Evolutionary conservation across 2,329 filamentous ascomycete species (phyloP), one percentile per base, ranked within the genome.

Genomic region (Colletotrichum echinochloae): DNA sequence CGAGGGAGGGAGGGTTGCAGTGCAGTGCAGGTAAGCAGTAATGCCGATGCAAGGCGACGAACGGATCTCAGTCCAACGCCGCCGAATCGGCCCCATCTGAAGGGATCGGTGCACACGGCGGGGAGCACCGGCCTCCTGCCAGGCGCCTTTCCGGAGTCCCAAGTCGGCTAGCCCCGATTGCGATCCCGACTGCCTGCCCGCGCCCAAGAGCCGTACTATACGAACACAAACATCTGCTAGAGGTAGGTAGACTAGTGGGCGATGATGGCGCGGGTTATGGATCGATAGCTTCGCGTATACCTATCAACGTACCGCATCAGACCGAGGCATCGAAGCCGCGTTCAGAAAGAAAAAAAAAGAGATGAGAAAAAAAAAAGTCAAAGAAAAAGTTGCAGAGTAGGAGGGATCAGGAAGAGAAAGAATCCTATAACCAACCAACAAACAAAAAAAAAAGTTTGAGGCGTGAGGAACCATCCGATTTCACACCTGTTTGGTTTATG

Each of bases 241-340:
- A n/a, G n/a, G n/a, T n/a, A n/a, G 12, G 5, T 26, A n/a, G n/a
- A n/a, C n/a, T n/a, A n/a, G n/a, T 14, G 2, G 46, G 12, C 11
- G 46, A 14, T 20, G 20, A 37, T 12, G 1, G 14, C 3, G 35
- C 11, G 35, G 35, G 35, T 12, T 37, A 12, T 2, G 14, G 11
- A 37, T 37, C 35, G 4, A 37, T 12, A 37, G 2, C 14, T 33
- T 63, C 39, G n/a, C 49, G 20, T 46, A 18, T 8, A 23, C 28
- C 8, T 51, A 20, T 23, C 41, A n/a, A n/a, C 3, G 20, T 23
- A 65, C 65, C 60, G 52, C 60, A 65, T 52, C 51, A 64, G 52
- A 37, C 41, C 28, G 30, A n/a, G 39, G 28, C 1, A 3, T 12
- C 3, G 35, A 37, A 37, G 35, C 35, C 35, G 9, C 11, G 35